Evolutionary conservation across 2,329 filamentous ascomycete species (phyloP).

Genomic region (Septoria petroselini): DNA sequence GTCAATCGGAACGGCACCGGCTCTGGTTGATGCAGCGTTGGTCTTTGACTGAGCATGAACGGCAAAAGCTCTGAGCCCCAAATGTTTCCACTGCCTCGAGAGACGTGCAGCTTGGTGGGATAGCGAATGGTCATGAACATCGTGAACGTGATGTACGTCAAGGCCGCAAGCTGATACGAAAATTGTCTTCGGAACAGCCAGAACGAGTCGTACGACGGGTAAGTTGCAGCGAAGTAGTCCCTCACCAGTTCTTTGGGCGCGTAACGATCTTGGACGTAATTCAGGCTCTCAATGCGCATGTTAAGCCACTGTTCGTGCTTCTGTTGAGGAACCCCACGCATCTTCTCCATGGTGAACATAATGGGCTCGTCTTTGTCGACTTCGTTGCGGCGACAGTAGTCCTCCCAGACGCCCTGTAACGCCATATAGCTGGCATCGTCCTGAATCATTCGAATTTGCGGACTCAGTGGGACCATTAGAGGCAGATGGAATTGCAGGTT

Average conservation of each 20-base stretch:
- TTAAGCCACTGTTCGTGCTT: conserved; percentile 57
- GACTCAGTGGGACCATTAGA: conserved; percentile 90
- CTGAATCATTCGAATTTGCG: conserved; percentile 90
- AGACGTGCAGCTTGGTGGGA: conserved; percentile 92
- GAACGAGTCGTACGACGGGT: conserved; percentile 87
- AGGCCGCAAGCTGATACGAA: conserved; percentile 87
- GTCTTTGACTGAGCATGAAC: conserved; percentile 76
- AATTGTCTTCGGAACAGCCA: conserved; percentile 98
- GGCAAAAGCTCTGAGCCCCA: conserved; percentile 96
- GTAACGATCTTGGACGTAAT: conserved; percentile 89
- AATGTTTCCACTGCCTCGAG: conserved; percentile 81
- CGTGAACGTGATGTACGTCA: conserved; percentile 98
- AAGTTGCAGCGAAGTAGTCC: conserved; percentile 84
- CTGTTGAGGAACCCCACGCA: conserved; percentile 64
- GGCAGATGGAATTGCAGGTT: conserved; percentile 96
- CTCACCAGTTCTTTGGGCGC: conserved; percentile 78
- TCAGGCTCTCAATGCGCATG: conserved; percentile 75
- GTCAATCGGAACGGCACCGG: conserved; percentile 96
- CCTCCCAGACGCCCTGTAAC: conserved; percentile 91
- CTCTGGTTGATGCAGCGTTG: conserved; percentile 92
- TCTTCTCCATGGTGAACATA: conserved; percentile 91
- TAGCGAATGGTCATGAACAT: conserved; percentile 96
- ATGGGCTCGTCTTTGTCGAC: conserved; percentile 94
- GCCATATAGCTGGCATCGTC: conserved; percentile 94
- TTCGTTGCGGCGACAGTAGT: conserved; percentile 82